Base-by-base conservation (phyloP, 805 yeast genomes). In the Zygosaccharomyces lentus region DNA sequence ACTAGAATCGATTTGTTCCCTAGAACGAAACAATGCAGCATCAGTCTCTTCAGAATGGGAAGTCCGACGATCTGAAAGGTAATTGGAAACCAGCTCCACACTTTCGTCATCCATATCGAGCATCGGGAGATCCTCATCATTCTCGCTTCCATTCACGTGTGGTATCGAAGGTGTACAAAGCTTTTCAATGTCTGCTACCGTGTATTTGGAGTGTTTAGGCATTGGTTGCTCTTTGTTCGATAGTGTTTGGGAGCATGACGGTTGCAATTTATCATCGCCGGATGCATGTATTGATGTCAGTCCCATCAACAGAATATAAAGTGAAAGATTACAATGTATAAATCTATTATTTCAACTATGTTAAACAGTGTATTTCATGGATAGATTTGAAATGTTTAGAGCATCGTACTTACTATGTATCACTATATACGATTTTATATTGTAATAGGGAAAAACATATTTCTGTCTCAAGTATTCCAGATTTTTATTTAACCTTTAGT, bases 61-160 rank as follows among this genome's bases (percentile, higher is more conserved):
- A 34, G 40, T 58, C 48, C 59, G 53, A 54, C 47, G 57, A n/a
- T 55, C 55, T 0, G 60, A 45, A 4, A 75, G 66, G 48, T 63
- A 75, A 19, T 73, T 65, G 0, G 81, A 67, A 4, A 78, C 72
- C 23, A 66, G 51, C 29, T 65, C 62, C 2, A 75, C 72, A 43
- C 75, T 79, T 3, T 59, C 59, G 50, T 75, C 72, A 43, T 75
- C 77, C 61, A 75, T 69, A 1, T 74, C 74, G 16, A 69, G 48
- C 81, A 77, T 77, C 31, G 71, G 75, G 3, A 70, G 64, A 52
- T 76, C 81, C n/a, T 65, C 68, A 30, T 64, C 64, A 12, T n/a
- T 12, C 4, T 36, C 41, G 15, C 5, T n/a, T 7, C 24, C 30
- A n/a, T 27, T 10, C 0, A 19, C 29, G 24, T 34, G 30, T 10